Conservation (phyloP, 176 grass and related monocot genomes). For the Urochloa ruziziensis region DNA sequence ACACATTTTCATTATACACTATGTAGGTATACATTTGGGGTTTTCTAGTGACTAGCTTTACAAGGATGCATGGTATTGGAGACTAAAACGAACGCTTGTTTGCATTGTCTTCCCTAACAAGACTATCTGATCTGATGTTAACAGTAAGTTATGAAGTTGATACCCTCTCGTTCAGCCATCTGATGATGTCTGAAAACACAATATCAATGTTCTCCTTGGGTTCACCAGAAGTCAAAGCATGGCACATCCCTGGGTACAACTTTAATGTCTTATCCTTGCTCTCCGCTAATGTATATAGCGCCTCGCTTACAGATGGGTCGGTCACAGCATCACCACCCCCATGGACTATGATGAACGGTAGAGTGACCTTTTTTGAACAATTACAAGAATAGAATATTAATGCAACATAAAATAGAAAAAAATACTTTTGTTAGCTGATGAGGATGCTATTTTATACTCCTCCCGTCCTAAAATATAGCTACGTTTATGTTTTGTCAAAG, state of each 20-base stretch:
- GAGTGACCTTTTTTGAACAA: slow-evolving; percentile 26
- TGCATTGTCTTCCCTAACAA: no score
- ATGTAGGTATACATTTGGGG: no score
- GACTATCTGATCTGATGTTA: no score
- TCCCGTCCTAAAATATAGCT: no score
- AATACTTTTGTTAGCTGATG: no score
- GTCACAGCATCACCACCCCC: slow-evolving; percentile 54
- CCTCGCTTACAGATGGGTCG: slow-evolving; percentile 51
- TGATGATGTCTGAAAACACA: slow-evolving; percentile 60
- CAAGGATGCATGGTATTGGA: no score
- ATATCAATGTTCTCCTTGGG: slow-evolving; percentile 39
- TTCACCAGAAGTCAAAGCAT: slow-evolving; percentile 62
- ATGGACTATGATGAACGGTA: slow-evolving; percentile 67
- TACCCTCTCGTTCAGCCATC: slow-evolving; percentile 52
- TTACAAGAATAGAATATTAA: background rate
- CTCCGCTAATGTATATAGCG: slow-evolving; percentile 27
- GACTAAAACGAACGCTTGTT: no score
- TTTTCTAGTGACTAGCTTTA: no score
- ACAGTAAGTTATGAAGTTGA: no score
- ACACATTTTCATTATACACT: background rate
- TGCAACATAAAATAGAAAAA: no score
- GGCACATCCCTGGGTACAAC: slow-evolving; percentile 64
- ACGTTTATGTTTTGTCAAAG: no score
- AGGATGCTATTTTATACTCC: background rate
- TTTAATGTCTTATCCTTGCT: slow-evolving; percentile 56